These are phyloP conservation scores for Calocera cornea DNA, from an alignment of 768 basidiomycete species.

Conservation along the genomic window DNA sequence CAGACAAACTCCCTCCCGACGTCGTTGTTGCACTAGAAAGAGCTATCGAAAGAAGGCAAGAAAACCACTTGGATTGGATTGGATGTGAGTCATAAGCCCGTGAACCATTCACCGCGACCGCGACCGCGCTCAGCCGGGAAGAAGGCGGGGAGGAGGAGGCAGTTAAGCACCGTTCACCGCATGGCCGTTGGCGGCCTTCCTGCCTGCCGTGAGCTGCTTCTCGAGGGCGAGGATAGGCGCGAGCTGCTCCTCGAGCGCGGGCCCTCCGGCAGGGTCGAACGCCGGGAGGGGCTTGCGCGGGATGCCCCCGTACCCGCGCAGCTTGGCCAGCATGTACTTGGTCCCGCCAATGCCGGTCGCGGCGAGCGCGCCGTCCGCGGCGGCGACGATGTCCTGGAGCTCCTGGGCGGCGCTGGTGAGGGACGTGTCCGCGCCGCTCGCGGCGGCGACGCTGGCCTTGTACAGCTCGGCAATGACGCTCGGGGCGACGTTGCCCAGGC, in stretches of 20 bases:
- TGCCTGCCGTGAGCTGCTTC: background rate
- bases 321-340: constrained; percentile 61
- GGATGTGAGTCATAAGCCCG: too few species aligned
- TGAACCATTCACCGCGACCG: too few species aligned
- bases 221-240: background rate
- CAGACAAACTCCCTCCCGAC: too few species aligned
- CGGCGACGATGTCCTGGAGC: constrained; percentile 68
- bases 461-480: constrained; percentile 51
- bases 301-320: constrained; percentile 61
- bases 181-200: background rate
- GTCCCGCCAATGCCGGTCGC: constrained; percentile 67
- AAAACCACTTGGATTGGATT: too few species aligned
- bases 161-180: too few species aligned
- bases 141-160: too few species aligned
- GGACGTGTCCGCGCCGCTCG: constrained; percentile 32
- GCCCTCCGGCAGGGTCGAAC: constrained; percentile 22
- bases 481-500: constrained; percentile 72
- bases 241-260: background rate
- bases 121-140: too few species aligned
- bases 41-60: too few species aligned
- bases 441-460: constrained; percentile 45
- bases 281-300: constrained; percentile 69
- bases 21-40: too few species aligned
- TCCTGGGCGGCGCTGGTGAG: constrained; percentile 54
- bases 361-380: constrained; percentile 66